These are phyloP conservation scores for Calonectria pseudoturangicola DNA, from an alignment of 2,329 filamentous ascomycete species.

Conservation along the genomic window DNA sequence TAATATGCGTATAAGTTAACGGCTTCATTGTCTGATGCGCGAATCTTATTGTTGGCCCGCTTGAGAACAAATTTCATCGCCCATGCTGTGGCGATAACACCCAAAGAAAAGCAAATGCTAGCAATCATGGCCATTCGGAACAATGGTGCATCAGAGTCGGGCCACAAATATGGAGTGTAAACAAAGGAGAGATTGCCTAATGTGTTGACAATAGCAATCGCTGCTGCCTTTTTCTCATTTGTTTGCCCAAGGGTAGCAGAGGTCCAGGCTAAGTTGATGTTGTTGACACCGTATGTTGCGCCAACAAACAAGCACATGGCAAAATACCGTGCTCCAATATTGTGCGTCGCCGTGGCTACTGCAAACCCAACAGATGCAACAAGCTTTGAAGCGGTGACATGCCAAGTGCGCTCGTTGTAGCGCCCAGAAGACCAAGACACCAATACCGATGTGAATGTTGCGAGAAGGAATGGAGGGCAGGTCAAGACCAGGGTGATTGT, in stretches of 20 bases:
- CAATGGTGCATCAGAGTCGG: slow-evolving; percentile 37
- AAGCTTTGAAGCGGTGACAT: slow-evolving; percentile 64
- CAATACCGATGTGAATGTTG: slow-evolving; percentile 53
- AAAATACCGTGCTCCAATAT: slow-evolving; percentile 44
- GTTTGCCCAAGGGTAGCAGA: slow-evolving; percentile 64
- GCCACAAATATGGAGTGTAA: slow-evolving; percentile 51
- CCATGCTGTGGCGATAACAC: slow-evolving; percentile 62
- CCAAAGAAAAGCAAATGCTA: slow-evolving; percentile 53
- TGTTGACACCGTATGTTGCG: slow-evolving; percentile 63
- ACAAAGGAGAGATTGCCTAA: slow-evolving; percentile 47
- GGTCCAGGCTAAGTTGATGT: slow-evolving; percentile 66
- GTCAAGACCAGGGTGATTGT: slow-evolving; percentile 71
- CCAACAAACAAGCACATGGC: slow-evolving; percentile 62
- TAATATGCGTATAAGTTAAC: slow-evolving; percentile 58
- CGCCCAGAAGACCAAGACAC: slow-evolving; percentile 49
- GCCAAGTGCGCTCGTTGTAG: slow-evolving; percentile 63
- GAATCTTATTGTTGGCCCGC: slow-evolving; percentile 60
- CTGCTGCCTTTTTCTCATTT: slow-evolving; percentile 67
- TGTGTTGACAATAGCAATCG: slow-evolving; percentile 58
- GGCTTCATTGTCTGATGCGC: slow-evolving; percentile 46
- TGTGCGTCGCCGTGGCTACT: slow-evolving; percentile 51
- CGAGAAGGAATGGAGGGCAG: slow-evolving; percentile 69
- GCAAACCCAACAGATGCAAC: slow-evolving; percentile 58
- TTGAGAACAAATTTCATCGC: slow-evolving; percentile 58
- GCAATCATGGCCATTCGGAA: slow-evolving; percentile 46